Evolutionary conservation across 1,284 basidiomycete genomes (phyloP), one percentile per base, ranked within the genome.

Genomic region (Sanghuangporus baumii): DNA sequence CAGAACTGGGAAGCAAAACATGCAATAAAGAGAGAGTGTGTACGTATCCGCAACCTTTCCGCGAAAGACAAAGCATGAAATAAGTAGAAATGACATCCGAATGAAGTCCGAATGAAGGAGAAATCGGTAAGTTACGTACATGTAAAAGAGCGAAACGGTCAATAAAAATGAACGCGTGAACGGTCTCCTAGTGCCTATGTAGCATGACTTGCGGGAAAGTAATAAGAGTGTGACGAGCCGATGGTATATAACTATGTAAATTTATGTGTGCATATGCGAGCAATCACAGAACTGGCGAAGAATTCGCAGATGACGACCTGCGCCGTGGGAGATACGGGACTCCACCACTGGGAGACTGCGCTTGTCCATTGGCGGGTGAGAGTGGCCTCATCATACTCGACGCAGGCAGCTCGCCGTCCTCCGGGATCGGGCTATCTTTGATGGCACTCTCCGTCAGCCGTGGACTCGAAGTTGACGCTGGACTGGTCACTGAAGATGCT

Each of bases 401-500:
- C 6, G 18, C 26, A 36, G 52, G 31, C 6, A 16, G 16, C 7
- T n/a, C n/a, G 16, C 31, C 14, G 43, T 50, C 55, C 18, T 26
- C 38, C 4, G 62, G 57, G 38, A 50, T 59, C 26, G 41, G 58
- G 8, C 54, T 14, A n/a, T 55, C 59, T 16, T 57, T 61, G 41
- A 57, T 61, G 9, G 63, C 57, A 36, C 36, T 63, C 40, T 63
- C 57, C 9, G 40, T 18, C 43, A 18, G 26, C n/a, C 51, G 47
- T 14, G 61, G 56, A 41, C 55, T 51, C n/a, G 38, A 38, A 6
- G 40, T 37, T 11, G 37, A 26, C 36, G 56, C 34, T 26, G 56
- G 50, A 41, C 61, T 62, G 16, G 36, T 23, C 12, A 80, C 76
- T 1, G 81, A 82, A 2, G 81, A 80, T 14, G 82, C 78, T 1